Evolutionary conservation across 768 basidiomycete genomes (phyloP).

Genomic region (Cystoderma amianthinum): DNA sequence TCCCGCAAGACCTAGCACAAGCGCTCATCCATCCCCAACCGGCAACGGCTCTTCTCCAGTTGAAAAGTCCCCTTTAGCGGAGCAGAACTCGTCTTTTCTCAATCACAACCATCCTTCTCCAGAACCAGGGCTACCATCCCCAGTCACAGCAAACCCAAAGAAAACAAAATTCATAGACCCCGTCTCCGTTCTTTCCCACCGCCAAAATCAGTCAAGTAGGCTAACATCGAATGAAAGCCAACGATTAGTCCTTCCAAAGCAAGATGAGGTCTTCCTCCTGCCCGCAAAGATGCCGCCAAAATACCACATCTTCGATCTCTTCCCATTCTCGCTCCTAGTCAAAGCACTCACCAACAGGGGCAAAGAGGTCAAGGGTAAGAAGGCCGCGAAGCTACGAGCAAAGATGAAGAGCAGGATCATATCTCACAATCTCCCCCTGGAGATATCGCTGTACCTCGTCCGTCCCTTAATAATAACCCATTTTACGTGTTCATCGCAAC

Average conservation of each 20-base stretch:
- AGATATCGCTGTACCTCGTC: constrained; percentile 64
- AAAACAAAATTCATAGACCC: not conserved
- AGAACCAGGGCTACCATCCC: not conserved
- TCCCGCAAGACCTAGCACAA: not conserved
- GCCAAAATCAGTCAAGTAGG: not conserved
- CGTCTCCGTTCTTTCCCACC: not conserved
- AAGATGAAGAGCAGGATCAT: constrained; percentile 34
- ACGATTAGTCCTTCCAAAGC: constrained; percentile 14
- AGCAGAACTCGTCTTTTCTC: not conserved
- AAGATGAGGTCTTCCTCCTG: constrained; percentile 39
- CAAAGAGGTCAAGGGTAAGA: constrained; percentile 51
- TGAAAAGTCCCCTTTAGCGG: not conserved
- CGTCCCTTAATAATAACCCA: too few species aligned
- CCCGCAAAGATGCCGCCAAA: constrained; percentile 54
- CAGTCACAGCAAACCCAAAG: not conserved
- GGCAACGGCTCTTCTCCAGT: not conserved
- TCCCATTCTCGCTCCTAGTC: constrained; percentile 62
- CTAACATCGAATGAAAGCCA: not conserved
- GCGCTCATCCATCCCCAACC: constrained; percentile 4
- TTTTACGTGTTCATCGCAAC: too few species aligned
- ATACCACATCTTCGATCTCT: constrained; percentile 55
- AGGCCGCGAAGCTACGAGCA: constrained; percentile 48
- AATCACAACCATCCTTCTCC: not conserved
- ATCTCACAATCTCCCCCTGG: constrained; percentile 61
- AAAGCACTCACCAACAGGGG: constrained; percentile 37